These are phyloP conservation scores for Delphinella strobiligena DNA, from an alignment of 2,329 filamentous ascomycete species.

Conservation along the genomic window DNA sequence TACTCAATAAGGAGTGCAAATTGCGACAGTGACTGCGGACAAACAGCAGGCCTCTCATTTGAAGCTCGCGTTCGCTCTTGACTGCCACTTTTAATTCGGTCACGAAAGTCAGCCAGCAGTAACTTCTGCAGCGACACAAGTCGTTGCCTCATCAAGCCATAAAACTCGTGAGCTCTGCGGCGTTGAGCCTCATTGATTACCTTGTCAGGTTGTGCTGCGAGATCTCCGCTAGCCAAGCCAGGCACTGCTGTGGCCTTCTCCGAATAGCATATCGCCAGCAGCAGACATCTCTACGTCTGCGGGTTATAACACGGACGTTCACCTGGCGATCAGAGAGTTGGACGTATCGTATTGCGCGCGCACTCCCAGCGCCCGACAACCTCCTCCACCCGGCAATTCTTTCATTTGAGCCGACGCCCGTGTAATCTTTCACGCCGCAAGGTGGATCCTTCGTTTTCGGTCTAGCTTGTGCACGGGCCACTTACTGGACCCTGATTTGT, in stretches of 20 bases:
- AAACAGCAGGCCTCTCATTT: slow-evolving; percentile 3
- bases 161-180: slow-evolving; percentile 6
- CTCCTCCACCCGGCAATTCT: neutral
- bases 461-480: slow-evolving; percentile 8
- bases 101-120: neutral
- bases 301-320: slow-evolving; percentile 3
- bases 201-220: neutral
- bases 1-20: slow-evolving; percentile 9
- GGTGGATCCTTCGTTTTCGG: slow-evolving; percentile 9
- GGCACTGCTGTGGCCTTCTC: neutral
- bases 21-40: slow-evolving; percentile 10
- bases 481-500: neutral
- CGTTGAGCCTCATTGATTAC: slow-evolving; percentile 5
- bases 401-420: slow-evolving; percentile 7
- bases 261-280: neutral
- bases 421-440: slow-evolving; percentile 8
- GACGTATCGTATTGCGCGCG: neutral
- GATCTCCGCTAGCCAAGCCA: neutral
- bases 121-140: neutral
- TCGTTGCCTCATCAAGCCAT: slow-evolving; percentile 8
- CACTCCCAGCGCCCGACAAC: neutral
- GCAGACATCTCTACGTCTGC: slow-evolving; percentile 5
- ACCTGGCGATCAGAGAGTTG: neutral
- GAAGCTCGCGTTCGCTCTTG: neutral
- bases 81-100: neutral